Evolutionary conservation across 441 rosid genomes (phyloP).

Genomic region (Codiaeum variegatum): DNA sequence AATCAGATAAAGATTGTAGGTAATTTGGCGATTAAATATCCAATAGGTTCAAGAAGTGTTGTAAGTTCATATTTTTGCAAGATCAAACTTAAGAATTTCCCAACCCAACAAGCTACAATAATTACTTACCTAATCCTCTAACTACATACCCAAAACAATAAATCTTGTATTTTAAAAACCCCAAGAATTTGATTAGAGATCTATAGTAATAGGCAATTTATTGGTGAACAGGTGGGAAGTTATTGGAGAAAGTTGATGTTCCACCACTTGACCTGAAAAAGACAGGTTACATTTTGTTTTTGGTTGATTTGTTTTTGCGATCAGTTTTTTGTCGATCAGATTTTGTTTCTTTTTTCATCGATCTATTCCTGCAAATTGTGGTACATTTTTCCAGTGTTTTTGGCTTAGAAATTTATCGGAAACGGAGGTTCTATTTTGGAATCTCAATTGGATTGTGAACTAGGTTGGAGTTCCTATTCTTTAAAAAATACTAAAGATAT

Average conservation of each 20-base stretch:
- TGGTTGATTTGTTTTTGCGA: no score
- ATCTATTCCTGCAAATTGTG: no score
- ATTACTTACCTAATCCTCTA: slow-evolving; percentile 23
- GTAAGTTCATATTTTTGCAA: slow-evolving; percentile 34
- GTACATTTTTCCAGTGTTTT: no score
- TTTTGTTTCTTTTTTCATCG: no score
- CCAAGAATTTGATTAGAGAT: slow-evolving; percentile 29
- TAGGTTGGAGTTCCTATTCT: no score
- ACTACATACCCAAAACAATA: slow-evolving; percentile 43
- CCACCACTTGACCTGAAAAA: slow-evolving; percentile 39
- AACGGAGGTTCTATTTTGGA: no score
- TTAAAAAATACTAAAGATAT: no score
- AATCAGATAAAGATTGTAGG: slow-evolving; percentile 34
- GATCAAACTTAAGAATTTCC: slow-evolving; percentile 41
- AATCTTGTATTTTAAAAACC: slow-evolving; percentile 14
- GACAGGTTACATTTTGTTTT: no score
- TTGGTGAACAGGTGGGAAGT: slow-evolving; percentile 33
- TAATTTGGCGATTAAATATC: slow-evolving; percentile 45
- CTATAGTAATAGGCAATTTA: slow-evolving; percentile 28
- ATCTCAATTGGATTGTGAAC: no score
- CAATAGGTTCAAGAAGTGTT: slow-evolving; percentile 20
- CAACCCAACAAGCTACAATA: slow-evolving; percentile 27
- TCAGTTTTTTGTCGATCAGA: no score
- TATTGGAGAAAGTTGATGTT: slow-evolving; percentile 40
- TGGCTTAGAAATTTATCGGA: no score